Percentiles rank a stretch among this genome's conserved stretches.
phyloP scores from a whole-genome alignment of 768 basidiomycete species.

The Tephrocybe sp. region DNA sequence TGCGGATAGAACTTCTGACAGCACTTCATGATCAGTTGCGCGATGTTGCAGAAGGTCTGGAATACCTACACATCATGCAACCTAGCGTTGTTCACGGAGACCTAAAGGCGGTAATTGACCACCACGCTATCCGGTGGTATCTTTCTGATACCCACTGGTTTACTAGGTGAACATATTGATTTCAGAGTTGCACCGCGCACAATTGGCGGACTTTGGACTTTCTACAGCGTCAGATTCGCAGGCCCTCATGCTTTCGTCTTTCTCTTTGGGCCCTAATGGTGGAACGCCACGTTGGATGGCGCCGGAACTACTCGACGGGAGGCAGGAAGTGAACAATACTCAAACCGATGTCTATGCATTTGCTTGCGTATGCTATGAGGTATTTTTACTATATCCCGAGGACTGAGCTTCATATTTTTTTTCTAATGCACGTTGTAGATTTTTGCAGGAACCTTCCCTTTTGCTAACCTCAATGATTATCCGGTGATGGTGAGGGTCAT shows the following conservation, averaged over 20 bases:
- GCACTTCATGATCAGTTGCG: neutral
- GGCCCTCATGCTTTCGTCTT: conserved; percentile 10
- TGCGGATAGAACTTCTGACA: too few relatives aligned
- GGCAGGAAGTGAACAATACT: conserved; percentile 13
- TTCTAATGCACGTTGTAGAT: conserved; percentile 16
- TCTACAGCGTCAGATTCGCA: conserved; percentile 16
- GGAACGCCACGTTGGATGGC: conserved; percentile 20
- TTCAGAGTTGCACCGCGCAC: conserved; percentile 13
- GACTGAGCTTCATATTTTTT: neutral
- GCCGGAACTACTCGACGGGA: conserved; percentile 15
- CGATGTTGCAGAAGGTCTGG: conserved; percentile 15
- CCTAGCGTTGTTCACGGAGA: conserved; percentile 19
- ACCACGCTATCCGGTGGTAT: neutral
- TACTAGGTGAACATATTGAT: conserved; percentile 17
- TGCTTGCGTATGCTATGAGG: conserved; percentile 32
- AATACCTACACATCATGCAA: conserved; percentile 13
- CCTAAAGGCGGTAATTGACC: conserved; percentile 11
- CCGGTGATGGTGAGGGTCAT: conserved; percentile 17
- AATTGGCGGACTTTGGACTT: conserved; percentile 20
- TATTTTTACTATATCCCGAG: conserved; percentile 1
- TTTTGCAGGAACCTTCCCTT: conserved; percentile 26
- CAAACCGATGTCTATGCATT: conserved; percentile 33
- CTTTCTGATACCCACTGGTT: neutral
- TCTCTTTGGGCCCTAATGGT: conserved; percentile 5
- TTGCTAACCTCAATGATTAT: conserved; percentile 17